Base-by-base conservation (phyloP, 83 land plant genomes). In the Larix sibirica region DNA sequence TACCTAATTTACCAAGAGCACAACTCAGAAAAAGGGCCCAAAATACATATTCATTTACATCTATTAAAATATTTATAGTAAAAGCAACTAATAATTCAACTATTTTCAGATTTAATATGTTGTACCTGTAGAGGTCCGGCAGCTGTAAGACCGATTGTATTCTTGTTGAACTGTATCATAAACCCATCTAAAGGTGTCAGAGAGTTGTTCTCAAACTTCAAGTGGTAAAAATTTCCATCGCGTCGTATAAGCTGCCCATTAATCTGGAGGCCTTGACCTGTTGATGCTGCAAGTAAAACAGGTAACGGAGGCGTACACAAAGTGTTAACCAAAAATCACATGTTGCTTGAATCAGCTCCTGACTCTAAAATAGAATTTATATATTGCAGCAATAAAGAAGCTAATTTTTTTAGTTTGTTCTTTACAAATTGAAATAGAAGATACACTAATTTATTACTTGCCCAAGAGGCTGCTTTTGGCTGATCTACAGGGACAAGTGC, bases 141-240 rank as follows among this genome's bases (percentile, higher is more conserved):
- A 83, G 97, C 90, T 17, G 99, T 96, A 83, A 98, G 94, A 70
- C 99, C 99, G 88, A 98, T 96, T 38, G 92, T 89, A 64, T 98
- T 98, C 87, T 98, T 98, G 93, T 98, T 98, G 78, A 98, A 98
- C 84, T 98, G 99, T 79, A 98, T 96, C 99, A 96, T 96, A 87
- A 98, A 98, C 7, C 96, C 97, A 88, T 98, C 99, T 77, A 98
- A 89, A 26, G 92, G 83, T 31, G 85, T 67, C 71, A 83, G 87
- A 40, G 99, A 59, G 80, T 89, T 95, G 84, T 98, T 98, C 31
- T 98, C 99, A 88, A 96, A 96, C 68, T 83, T 82, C 79, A 98
- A 86, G 56, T 90, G 91, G 84, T 98, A 98, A 64, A 94, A 96
- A 42, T 95, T 82, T 84, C 96, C 98, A 88, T 98, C 99, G 33